Evolutionary conservation across 2,329 filamentous ascomycete genomes (phyloP), one percentile per base, ranked within the genome.

Genomic region (Stemphylium beticola): DNA sequence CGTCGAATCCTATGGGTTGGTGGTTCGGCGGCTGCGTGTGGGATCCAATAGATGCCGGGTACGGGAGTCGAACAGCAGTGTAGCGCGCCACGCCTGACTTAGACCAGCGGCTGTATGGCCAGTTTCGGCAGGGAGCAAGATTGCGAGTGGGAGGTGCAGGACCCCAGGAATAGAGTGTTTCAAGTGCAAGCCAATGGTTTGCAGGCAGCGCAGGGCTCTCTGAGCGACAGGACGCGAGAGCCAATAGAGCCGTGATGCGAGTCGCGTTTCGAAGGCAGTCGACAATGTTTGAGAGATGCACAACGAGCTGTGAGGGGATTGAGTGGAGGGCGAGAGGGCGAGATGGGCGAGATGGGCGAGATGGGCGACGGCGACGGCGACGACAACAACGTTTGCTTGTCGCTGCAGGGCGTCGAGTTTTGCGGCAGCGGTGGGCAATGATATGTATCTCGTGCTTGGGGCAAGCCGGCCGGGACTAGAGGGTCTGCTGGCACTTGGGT

Each of bases 101-200:
- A 45, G 46, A 55, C 49, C 64, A 63, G 68, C 71, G 68, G 69
- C 59, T 68, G 69, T 68, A 66, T 68, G 69, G 71, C 68, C 64
- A 56, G 60, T 66, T 66, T 62, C 57, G 58, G 64, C 45, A 47
- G 52, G 61, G 49, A 57, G 60, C 58, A 60, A 67, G 61, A 63
- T 61, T 62, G 68, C 62, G 62, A 61, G 64, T 63, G 60, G 55
- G 58, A 54, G 57, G 41, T 56, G 61, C 66, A 66, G 66, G 64
- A 57, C 43, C 61, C 60, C 67, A 66, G 59, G 61, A 69, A 66
- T 62, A 70, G 66, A 68, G 69, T 68, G 73, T 75, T 75, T 75
- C 73, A 75, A 68, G 59, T 68, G 53, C 49, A 57, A 49, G 65
- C 66, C 64, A 66, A 61, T 65, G 63, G 64, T 68, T 68, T 72